phyloP scores from a whole-genome alignment of 192 early-diverging fungal species.

The Backusella luteola region DNA sequence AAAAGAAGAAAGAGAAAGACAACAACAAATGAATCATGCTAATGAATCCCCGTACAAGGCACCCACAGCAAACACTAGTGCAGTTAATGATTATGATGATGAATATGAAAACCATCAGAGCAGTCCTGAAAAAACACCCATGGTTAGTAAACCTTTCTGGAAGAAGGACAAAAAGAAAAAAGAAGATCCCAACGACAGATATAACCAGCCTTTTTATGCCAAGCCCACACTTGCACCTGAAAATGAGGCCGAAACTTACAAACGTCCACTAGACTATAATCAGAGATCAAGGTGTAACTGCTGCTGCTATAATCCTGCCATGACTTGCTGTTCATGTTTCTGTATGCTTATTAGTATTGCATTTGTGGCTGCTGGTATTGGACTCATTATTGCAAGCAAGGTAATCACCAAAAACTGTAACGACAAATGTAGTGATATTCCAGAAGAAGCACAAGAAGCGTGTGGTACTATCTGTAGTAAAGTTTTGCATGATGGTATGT shows the following conservation, averaged over 20 bases:
- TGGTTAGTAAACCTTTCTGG: not conserved
- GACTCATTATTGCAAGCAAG: conserved; percentile 25
- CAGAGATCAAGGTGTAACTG: conserved; percentile 16
- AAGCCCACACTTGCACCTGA: conserved; percentile 19
- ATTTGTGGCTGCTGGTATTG: conserved; percentile 35
- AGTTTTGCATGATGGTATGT: conserved; percentile 26
- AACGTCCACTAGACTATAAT: not conserved
- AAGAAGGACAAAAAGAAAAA: conserved; percentile 2
- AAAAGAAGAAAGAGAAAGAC: not conserved
- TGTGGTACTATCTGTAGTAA: conserved; percentile 27
- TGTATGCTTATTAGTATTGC: conserved; percentile 29
- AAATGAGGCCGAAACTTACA: conserved; percentile 26
- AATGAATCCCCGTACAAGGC: not conserved
- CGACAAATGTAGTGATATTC: conserved; percentile 13
- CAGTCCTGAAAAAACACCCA: not conserved
- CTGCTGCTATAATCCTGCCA: conserved; percentile 27
- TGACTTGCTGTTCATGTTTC: conserved; percentile 37
- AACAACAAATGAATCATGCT: not conserved
- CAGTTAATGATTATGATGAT: not conserved
- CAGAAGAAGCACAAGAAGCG: not conserved
- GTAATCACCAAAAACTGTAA: conserved; percentile 27
- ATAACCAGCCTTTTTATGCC: not conserved
- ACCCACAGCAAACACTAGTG: not conserved
- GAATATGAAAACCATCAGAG: not conserved
- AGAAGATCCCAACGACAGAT: conserved; percentile 2